A percentile compares a stretch with the other conserved stretches of the same genome.
These are phyloP conservation scores for Fusarium irregulare DNA, from an alignment of 2,329 filamentous ascomycete genomes.

Conservation along the genomic window DNA sequence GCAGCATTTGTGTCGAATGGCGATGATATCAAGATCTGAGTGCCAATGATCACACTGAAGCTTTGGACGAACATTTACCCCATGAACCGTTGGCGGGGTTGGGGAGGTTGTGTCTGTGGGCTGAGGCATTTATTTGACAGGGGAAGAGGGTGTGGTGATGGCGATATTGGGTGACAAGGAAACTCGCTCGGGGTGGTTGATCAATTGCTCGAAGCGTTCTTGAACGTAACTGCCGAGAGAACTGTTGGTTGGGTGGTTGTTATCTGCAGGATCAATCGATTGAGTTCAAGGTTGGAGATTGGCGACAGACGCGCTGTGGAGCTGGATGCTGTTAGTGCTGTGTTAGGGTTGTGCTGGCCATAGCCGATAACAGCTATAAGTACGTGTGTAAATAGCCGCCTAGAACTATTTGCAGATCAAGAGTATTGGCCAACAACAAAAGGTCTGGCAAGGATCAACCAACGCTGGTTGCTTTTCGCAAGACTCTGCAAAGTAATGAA, in stretches of 20 bases:
- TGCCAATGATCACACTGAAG: constrained; percentile 19
- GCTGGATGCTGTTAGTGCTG: neutral
- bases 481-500: neutral
- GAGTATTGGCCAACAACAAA: neutral
- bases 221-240: neutral
- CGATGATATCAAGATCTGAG: constrained; percentile 20
- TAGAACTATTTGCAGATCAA: neutral
- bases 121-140: constrained; percentile 11
- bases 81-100: neutral
- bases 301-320: neutral
- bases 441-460: neutral
- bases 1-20: constrained; percentile 23
- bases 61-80: constrained; percentile 1
- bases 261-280: neutral
- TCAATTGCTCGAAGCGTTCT: neutral
- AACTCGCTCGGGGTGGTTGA: neutral
- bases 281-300: neutral
- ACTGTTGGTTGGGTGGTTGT: neutral
- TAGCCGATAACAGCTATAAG: neutral
- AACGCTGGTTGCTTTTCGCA: neutral
- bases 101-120: accelerated
- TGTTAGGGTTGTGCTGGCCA: neutral
- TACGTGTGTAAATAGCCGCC: neutral
- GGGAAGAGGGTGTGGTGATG: neutral
- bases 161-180: neutral